Conservation (phyloP, 176 grass and related monocot species). For the Hordeum marinum region DNA sequence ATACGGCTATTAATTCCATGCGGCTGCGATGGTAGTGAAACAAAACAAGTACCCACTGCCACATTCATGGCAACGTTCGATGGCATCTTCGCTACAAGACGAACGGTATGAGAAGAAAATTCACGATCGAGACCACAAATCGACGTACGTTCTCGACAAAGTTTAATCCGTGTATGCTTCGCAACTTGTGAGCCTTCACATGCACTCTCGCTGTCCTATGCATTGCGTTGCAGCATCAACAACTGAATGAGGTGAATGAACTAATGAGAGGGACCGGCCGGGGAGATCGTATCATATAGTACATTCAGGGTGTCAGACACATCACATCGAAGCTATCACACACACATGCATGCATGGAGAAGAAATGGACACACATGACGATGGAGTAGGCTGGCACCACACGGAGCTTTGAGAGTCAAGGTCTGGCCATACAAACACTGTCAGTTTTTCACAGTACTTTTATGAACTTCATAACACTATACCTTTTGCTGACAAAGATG, state of each 20-base stretch:
- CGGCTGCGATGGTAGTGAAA: not conserved
- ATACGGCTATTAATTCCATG: no score
- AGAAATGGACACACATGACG: not conserved
- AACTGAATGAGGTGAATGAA: not conserved
- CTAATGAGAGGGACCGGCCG: not conserved
- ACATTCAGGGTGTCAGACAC: not conserved
- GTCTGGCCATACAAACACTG: constrained; percentile 15
- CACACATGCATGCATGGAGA: not conserved
- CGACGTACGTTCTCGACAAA: not conserved
- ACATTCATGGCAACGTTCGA: not conserved
- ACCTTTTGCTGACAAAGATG: constrained; percentile 21
- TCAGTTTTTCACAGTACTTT: constrained; percentile 18
- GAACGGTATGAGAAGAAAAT: not conserved
- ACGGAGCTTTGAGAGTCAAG: not conserved
- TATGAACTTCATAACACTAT: constrained; percentile 30
- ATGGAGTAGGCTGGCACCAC: not conserved
- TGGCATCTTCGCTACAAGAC: not conserved
- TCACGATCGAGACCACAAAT: not conserved
- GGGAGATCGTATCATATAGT: not conserved
- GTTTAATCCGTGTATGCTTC: not conserved
- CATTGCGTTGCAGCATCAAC: not conserved
- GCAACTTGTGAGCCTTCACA: constrained; percentile 25
- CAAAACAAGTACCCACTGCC: no score
- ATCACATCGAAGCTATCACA: not conserved
- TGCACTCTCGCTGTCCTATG: constrained; percentile 11